phyloP scores from a whole-genome alignment of 2,329 filamentous ascomycete genomes.

The Monilinia laxa region DNA sequence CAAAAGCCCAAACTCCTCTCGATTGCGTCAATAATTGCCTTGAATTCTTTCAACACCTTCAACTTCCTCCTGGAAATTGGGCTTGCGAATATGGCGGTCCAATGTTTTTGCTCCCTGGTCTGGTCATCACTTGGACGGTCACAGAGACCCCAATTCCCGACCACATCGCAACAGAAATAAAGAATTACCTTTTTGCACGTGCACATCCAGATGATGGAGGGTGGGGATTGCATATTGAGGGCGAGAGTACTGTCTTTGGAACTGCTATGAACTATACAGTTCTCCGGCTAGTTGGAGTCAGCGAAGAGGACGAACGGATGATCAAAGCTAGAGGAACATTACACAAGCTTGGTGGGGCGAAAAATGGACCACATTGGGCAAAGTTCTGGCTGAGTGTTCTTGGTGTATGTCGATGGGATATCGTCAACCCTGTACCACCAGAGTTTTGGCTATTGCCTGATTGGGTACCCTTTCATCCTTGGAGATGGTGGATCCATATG shows the following conservation, averaged over 20 bases:
- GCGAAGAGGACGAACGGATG: slow-evolving; percentile 80
- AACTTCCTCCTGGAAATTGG: slow-evolving; percentile 89
- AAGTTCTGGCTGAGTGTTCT: slow-evolving; percentile 92
- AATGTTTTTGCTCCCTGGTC: slow-evolving; percentile 87
- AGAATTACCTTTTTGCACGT: slow-evolving; percentile 79
- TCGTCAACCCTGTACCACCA: slow-evolving; percentile 90
- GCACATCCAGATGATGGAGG: slow-evolving; percentile 88
- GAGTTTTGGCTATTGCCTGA: slow-evolving; percentile 92
- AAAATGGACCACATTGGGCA: slow-evolving; percentile 88
- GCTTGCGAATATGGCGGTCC: slow-evolving; percentile 96
- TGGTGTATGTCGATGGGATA: slow-evolving; percentile 82
- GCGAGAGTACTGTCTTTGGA: slow-evolving; percentile 86
- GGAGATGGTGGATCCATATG: slow-evolving; percentile 98
- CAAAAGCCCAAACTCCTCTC: slow-evolving; percentile 68
- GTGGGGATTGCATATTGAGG: slow-evolving; percentile 96
- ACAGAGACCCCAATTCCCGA: slow-evolving; percentile 84
- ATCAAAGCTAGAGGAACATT: slow-evolving; percentile 78
- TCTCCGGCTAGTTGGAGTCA: slow-evolving; percentile 78
- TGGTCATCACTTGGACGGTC: slow-evolving; percentile 83
- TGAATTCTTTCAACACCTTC: slow-evolving; percentile 83
- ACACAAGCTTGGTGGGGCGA: slow-evolving; percentile 81
- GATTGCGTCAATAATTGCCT: slow-evolving; percentile 81
- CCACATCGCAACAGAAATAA: slow-evolving; percentile 82
- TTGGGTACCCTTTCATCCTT: slow-evolving; percentile 85
- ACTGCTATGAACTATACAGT: slow-evolving; percentile 84